Conservation (phyloP, 768 basidiomycete genomes). For the Serendipita indica region DNA sequence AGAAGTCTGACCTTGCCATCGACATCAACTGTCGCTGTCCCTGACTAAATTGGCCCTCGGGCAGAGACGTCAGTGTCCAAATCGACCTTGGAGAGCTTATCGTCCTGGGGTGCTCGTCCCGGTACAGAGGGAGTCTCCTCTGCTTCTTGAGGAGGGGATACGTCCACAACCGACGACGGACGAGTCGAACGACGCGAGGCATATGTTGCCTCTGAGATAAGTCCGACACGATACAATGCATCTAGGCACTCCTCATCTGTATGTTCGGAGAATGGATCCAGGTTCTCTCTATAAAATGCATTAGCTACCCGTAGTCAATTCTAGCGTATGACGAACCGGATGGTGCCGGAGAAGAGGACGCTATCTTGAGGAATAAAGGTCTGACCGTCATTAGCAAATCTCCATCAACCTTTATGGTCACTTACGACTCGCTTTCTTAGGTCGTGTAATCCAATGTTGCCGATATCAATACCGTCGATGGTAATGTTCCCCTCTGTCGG, state of each 20-base stretch:
- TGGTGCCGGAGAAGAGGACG: constrained; percentile 10
- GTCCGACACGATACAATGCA: constrained; percentile 1
- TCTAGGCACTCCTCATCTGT: constrained; percentile 10
- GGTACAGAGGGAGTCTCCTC: background rate
- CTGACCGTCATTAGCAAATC: background rate
- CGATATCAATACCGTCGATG: constrained; percentile 30
- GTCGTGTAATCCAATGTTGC: constrained; percentile 26
- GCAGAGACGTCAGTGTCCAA: constrained; percentile 8
- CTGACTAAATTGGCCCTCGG: constrained; percentile 1
- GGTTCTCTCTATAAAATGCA: background rate
- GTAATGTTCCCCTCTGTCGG: constrained; percentile 24
- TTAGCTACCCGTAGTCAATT: background rate
- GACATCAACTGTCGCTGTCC: constrained; percentile 1
- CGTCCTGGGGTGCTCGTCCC: background rate
- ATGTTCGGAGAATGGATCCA: constrained; percentile 11
- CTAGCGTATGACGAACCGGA: background rate
- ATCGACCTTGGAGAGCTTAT: background rate
- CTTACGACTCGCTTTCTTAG: constrained; percentile 15
- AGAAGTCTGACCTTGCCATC: background rate
- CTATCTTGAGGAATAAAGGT: constrained; percentile 12
- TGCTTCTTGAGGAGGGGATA: background rate
- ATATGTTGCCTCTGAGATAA: constrained; percentile 1
- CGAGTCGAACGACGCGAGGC: background rate
- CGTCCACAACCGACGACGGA: background rate
- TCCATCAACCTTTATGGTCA: background rate